Base-by-base conservation (phyloP, 371 early-diverging fungal species). In the Paraphysoderma sedebokerense region DNA sequence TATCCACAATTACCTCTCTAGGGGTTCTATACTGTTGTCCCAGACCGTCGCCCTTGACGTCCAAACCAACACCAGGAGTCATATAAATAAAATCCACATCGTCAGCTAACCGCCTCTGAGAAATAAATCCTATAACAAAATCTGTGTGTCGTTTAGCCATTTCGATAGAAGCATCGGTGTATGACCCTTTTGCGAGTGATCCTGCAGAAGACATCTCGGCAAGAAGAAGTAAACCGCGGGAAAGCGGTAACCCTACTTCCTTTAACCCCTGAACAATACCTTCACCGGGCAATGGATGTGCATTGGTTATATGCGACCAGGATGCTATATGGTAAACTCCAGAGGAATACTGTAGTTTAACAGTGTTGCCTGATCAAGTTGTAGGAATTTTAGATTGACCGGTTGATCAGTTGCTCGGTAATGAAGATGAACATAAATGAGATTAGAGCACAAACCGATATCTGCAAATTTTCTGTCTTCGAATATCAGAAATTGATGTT, bases 391-490 rank as follows among this genome's bases (percentile, higher is more conserved):
- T 30, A 5, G 13, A 15, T 6, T 22, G 22, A 47, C 5, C 36
- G 4, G 12, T 30, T 22, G 19, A n/a, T 23, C 17, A 50, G 17
- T 22, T 6, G 17, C 17, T 35, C 44, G 6, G 47, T 29, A 24
- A 20, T 33, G n/a, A 33, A 42, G n/a, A 53, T 17, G n/a, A 8
- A 8, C 42, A 13, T 20, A 7, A 39, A 23, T 0, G 29, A n/a
- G 23, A 9, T 3, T 1, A 28, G 37, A 28, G 39, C 9, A 45
- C 23, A 34, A 34, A 52, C 67, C 65, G 51, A 65, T 68, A 57
- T 91, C 92, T 42, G 93, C 93, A 66, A 93, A 95, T 67, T 93
- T 93, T 58, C 95, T 81, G 68, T 96, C 97, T 62, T 96, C 95
- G 59, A 95, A 95, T 50, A 96, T 86, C 65, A 93, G 55, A 61